Conservation (phyloP, 225 moss, liverwort and hornwort genomes). For the Asterella californica region DNA sequence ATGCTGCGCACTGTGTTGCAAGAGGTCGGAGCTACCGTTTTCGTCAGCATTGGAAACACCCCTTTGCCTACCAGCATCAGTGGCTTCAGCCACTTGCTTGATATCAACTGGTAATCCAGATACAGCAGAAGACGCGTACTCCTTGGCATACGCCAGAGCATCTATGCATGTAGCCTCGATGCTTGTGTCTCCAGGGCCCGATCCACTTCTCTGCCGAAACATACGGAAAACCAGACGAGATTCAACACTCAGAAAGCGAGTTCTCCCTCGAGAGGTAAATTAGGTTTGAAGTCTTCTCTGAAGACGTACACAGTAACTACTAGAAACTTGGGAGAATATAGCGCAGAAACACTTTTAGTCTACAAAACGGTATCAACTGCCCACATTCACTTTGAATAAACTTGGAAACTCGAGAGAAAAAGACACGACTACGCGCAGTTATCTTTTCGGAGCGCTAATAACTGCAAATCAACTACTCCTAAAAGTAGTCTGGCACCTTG, state of each 20-base stretch:
- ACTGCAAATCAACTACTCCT: neutral
- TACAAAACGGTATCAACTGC: neutral
- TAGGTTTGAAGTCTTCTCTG: neutral
- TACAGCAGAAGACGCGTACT: conserved; percentile 38
- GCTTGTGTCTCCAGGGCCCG: conserved; percentile 48
- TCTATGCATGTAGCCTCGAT: conserved; percentile 52
- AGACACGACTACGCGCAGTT: neutral
- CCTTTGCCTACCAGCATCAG: conserved; percentile 17
- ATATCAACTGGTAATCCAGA: conserved; percentile 42
- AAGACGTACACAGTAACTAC: neutral
- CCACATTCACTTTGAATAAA: neutral
- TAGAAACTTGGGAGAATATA: neutral
- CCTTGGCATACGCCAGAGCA: conserved; percentile 55
- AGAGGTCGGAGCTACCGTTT: conserved; percentile 37
- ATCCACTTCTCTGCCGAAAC: conserved; percentile 41
- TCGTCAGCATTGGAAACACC: conserved; percentile 33
- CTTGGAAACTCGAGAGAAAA: neutral
- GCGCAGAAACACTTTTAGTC: neutral
- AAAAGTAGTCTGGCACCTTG: conserved; percentile 46
- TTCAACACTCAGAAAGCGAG: neutral
- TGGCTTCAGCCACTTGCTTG: conserved; percentile 49
- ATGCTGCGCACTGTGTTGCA: conserved; percentile 32
- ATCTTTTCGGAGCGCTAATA: neutral
- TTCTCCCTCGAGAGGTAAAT: neutral
- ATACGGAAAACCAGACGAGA: neutral